These are phyloP conservation scores for Fagopyrum tataricum DNA, from an alignment of 148 eudicot genomes.

Conservation along the genomic window DNA sequence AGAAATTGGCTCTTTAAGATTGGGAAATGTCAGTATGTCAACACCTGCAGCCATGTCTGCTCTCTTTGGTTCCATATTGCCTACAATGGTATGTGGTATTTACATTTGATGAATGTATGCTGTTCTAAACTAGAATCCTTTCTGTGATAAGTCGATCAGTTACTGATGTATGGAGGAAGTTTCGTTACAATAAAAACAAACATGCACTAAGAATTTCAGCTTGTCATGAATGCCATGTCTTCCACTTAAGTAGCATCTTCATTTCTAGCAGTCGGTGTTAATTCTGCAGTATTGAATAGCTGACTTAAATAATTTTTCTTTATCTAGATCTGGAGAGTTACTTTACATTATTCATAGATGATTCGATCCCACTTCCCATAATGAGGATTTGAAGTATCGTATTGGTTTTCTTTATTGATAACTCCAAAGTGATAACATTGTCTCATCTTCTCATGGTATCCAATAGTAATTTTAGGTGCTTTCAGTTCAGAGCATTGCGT, in stretches of 20 bases:
- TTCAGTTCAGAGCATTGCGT: neutral
- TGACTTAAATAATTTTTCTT: neutral
- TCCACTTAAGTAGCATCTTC: neutral
- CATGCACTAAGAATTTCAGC: neutral
- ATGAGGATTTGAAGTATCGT: neutral
- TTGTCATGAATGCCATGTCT: neutral
- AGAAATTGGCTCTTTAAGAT: constrained; percentile 66
- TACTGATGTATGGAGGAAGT: neutral
- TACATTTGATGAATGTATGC: neutral
- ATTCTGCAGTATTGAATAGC: neutral
- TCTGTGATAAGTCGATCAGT: neutral
- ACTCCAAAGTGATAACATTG: too few species aligned
- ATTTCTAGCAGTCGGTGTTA: neutral
- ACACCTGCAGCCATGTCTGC: constrained; percentile 41
- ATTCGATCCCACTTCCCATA: neutral
- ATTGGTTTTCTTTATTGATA: neutral
- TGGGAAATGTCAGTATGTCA: constrained; percentile 52
- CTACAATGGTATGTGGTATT: constrained; percentile 55
- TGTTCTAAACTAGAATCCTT: neutral
- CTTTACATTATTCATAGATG: too few species aligned
- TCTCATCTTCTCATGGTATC: neutral
- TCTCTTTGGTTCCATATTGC: constrained; percentile 51
- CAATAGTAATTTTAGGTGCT: neutral
- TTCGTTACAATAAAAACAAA: neutral
- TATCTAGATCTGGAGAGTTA: neutral